Evolutionary conservation across 1,284 basidiomycete genomes (phyloP).

Genomic region (Exobasidium rhododendri): DNA sequence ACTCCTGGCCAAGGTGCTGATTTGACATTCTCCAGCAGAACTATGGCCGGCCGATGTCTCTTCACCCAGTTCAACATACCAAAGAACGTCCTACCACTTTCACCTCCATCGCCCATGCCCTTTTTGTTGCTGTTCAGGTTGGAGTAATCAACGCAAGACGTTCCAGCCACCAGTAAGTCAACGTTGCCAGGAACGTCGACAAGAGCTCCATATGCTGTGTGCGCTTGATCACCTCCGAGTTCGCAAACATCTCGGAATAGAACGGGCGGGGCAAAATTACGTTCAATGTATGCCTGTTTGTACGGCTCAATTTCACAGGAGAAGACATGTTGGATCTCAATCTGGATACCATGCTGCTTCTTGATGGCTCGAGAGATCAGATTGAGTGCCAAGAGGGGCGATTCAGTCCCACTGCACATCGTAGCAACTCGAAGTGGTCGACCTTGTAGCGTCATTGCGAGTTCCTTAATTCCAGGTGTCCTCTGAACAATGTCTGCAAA

Average conservation of each 20-base stretch:
- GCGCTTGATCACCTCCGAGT: constrained; percentile 61
- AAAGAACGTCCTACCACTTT: constrained; percentile 49
- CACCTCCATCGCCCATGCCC: constrained; percentile 55
- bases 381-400: constrained; percentile 82
- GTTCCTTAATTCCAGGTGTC: constrained; percentile 50
- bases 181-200: constrained; percentile 84
- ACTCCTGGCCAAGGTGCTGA: constrained; percentile 82
- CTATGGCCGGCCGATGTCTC: constrained; percentile 79
- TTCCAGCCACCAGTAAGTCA: constrained; percentile 80
- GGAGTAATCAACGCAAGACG: constrained; percentile 90
- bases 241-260: constrained; percentile 93
- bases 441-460: constrained; percentile 68
- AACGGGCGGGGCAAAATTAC: constrained; percentile 83
- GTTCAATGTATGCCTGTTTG: constrained; percentile 96
- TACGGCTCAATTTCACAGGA: constrained; percentile 97
- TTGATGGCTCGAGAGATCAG: constrained; percentile 73
- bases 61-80: constrained; percentile 88
- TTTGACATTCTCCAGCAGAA: constrained; percentile 91
- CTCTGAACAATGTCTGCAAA: constrained; percentile 77
- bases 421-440: constrained; percentile 87
- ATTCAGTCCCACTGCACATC: constrained; percentile 96
- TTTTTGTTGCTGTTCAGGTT: constrained; percentile 91
- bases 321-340: constrained; percentile 86
- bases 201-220: constrained; percentile 85
- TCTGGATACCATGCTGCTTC: constrained; percentile 65